Evolutionary conservation across 495 filamentous ascomycete species (phyloP).

Genomic region (Aspergillus ostianus): DNA sequence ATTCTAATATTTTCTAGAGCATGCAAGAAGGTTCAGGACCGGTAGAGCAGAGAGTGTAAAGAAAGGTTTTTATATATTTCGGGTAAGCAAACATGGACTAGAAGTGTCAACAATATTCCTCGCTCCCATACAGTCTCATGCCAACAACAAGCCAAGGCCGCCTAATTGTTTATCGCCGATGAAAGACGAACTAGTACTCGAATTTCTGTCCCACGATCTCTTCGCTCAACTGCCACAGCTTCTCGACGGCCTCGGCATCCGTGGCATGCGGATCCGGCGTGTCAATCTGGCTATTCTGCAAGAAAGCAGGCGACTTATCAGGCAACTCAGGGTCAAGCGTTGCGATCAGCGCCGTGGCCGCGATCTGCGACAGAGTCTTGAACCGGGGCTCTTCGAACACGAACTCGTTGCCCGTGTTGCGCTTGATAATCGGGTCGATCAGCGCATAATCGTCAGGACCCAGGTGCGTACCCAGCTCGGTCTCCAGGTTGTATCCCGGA

Average conservation of each 20-base stretch:
- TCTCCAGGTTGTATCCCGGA: constrained; percentile 33
- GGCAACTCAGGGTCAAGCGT: constrained; percentile 7
- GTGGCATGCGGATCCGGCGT: constrained; percentile 39
- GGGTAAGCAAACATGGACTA: too few species aligned
- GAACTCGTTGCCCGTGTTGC: constrained; percentile 17
- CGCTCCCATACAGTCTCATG: too few species aligned
- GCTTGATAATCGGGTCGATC: neutral
- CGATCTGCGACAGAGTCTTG: neutral
- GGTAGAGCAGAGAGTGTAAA: too few species aligned
- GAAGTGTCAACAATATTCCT: too few species aligned
- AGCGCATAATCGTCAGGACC: constrained; percentile 17
- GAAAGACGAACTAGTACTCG: neutral
- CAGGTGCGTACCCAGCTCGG: constrained; percentile 18
- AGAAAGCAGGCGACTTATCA: neutral
- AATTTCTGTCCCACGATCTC: constrained; percentile 37
- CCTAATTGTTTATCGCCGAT: too few species aligned
- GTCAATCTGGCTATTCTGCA: constrained; percentile 9
- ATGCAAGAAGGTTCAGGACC: too few species aligned
- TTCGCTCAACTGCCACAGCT: constrained; percentile 45
- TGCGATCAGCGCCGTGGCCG: neutral
- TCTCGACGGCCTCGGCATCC: constrained; percentile 34
- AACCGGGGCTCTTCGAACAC: neutral
- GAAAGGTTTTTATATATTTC: too few species aligned
- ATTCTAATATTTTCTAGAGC: too few species aligned
- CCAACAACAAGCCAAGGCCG: too few species aligned